These are phyloP conservation scores for Lichtheimia hyalospora DNA, from an alignment of 371 early-diverging fungal genomes.

Conservation along the genomic window DNA sequence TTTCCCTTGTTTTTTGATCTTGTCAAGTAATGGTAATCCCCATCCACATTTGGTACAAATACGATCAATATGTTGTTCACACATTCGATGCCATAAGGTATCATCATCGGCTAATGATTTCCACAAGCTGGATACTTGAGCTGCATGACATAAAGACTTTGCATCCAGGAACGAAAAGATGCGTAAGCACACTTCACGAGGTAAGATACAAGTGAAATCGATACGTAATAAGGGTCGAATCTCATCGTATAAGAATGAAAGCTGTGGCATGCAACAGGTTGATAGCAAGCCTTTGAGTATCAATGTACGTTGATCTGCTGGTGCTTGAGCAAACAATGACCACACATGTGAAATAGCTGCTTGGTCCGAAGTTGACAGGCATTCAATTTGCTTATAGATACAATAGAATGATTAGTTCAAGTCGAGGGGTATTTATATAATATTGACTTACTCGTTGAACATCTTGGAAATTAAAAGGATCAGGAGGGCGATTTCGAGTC, in stretches of 20 bases:
- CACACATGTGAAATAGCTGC: slow-evolving; percentile 59
- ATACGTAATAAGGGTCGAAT: slow-evolving; percentile 73
- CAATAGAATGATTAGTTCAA: slow-evolving; percentile 53
- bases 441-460: slow-evolving; percentile 16
- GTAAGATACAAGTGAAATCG: slow-evolving; percentile 75
- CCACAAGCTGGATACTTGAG: slow-evolving; percentile 88
- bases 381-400: slow-evolving; percentile 46
- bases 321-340: slow-evolving; percentile 60
- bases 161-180: slow-evolving; percentile 91
- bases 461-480: slow-evolving; percentile 17
- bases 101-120: slow-evolving; percentile 84
- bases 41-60: slow-evolving; percentile 95
- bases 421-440: not conserved
- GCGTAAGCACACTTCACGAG: slow-evolving; percentile 76
- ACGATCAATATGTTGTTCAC: slow-evolving; percentile 95
- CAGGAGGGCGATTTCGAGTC: slow-evolving; percentile 19
- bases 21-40: slow-evolving; percentile 80
- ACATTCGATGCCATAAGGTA: slow-evolving; percentile 92
- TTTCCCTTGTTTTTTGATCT: slow-evolving; percentile 10
- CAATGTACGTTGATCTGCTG: slow-evolving; percentile 56
- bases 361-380: slow-evolving; percentile 43
- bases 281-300: slow-evolving; percentile 75
- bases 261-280: slow-evolving; percentile 75
- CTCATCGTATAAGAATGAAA: slow-evolving; percentile 71
- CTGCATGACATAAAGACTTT: slow-evolving; percentile 84